A percentile compares a stretch with the other conserved stretches of the same genome.
These are phyloP conservation scores for Rhodomyrtus psidioides DNA, from an alignment of 441 rosid species.

Conservation along the genomic window DNA sequence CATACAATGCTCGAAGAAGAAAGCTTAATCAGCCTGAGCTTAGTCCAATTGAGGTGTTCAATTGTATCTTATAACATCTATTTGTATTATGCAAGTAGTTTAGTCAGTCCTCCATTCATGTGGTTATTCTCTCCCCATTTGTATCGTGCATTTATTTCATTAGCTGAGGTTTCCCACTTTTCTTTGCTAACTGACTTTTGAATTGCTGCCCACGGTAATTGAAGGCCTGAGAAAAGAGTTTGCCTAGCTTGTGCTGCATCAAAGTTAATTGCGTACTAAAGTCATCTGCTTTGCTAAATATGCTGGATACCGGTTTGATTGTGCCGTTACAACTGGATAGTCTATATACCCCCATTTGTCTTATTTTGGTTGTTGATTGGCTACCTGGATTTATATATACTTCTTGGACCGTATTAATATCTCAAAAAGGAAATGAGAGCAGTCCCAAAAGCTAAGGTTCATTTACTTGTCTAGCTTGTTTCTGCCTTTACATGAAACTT, in stretches of 20 bases:
- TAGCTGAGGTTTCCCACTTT: not conserved
- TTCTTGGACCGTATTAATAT: not conserved
- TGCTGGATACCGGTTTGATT: not conserved
- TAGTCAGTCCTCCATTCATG: not conserved
- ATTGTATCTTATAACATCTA: not conserved
- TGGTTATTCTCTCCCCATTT: not conserved
- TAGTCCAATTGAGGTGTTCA: slow-evolving; percentile 71
- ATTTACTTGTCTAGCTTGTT: not conserved
- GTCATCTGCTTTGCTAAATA: not conserved
- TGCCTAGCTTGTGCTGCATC: not conserved
- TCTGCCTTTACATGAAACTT: not conserved
- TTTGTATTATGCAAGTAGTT: not conserved
- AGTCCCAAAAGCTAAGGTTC: not conserved
- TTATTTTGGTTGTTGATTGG: not conserved
- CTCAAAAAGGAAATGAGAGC: not conserved
- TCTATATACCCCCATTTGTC: not conserved
- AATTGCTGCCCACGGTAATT: not conserved
- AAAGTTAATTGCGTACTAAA: not conserved
- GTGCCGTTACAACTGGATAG: not conserved
- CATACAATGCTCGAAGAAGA: slow-evolving; percentile 79
- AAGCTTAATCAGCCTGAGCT: slow-evolving; percentile 78
- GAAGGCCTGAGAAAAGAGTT: not conserved
- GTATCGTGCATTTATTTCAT: not conserved
- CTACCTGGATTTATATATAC: not conserved
- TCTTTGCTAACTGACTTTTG: not conserved